Evolutionary conservation across 768 basidiomycete genomes (phyloP).

Genomic region (Ramaria rubella): DNA sequence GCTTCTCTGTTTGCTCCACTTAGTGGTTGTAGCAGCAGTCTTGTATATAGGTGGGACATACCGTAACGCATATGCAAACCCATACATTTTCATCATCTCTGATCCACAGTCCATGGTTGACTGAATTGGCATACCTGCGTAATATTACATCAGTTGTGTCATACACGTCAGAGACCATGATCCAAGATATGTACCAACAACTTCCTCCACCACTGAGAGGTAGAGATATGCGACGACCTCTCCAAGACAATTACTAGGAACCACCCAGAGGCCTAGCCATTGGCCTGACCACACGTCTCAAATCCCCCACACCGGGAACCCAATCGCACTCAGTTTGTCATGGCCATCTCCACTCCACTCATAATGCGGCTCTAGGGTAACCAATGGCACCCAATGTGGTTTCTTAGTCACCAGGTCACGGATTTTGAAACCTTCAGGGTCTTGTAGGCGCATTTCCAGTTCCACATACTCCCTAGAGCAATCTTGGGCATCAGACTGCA

Average conservation of each 20-base stretch:
- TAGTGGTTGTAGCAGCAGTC: background rate
- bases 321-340: too few relatives aligned
- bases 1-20: constrained; percentile 16
- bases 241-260: constrained; percentile 27
- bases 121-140: constrained; percentile 29
- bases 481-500: background rate
- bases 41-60: constrained; percentile 11
- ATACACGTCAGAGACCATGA: background rate
- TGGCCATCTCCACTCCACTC: too few relatives aligned
- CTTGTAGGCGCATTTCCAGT: constrained; percentile 6
- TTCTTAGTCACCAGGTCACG: constrained; percentile 17
- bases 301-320: constrained; percentile 28
- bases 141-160: background rate
- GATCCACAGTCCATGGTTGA: constrained; percentile 31
- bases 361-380: constrained; percentile 28
- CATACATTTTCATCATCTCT: constrained; percentile 29
- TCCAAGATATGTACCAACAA: constrained; percentile 17
- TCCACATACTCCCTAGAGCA: background rate
- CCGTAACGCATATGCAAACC: constrained; percentile 26
- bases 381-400: constrained; percentile 29
- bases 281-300: constrained; percentile 22
- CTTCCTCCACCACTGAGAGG: constrained; percentile 18
- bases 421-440: too few relatives aligned
- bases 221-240: constrained; percentile 24
- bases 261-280: constrained; percentile 27